Percentiles rank a stretch among this genome's conserved stretches.
Conservation (phyloP, 169 alveolate species). For the Eimeria brunetti region DNA sequence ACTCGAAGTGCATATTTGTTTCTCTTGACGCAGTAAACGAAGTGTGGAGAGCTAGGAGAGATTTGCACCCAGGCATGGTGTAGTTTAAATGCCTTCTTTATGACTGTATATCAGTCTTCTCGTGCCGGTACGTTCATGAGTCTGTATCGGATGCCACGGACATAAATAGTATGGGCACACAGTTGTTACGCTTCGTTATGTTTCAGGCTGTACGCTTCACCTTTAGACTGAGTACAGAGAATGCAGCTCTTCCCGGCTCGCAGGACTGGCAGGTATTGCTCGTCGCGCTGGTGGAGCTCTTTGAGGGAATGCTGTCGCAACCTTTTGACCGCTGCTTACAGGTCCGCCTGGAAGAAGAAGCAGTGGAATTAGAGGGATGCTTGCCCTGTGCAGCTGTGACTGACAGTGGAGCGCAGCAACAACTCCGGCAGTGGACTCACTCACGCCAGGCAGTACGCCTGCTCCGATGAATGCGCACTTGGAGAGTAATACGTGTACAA, state of each 20-base stretch:
- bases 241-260: neutral
- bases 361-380: no score
- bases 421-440: neutral
- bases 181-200: neutral
- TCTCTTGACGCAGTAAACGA: neutral
- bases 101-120: neutral
- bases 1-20: neutral
- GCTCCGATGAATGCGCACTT: neutral
- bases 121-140: neutral
- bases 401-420: no score
- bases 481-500: neutral
- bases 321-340: no score
- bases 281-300: neutral
- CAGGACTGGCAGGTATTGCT: neutral
- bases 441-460: neutral
- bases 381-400: no score
- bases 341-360: no score
- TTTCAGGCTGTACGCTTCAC: slow-evolving; percentile 5
- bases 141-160: neutral
- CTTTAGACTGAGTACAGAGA: neutral
- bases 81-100: neutral
- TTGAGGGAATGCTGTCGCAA: no score
- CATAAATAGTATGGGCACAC: neutral
- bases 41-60: neutral
- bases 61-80: neutral